These are phyloP conservation scores for Lasiodiplodia citricola DNA, from an alignment of 2,329 filamentous ascomycete genomes.

Conservation along the genomic window DNA sequence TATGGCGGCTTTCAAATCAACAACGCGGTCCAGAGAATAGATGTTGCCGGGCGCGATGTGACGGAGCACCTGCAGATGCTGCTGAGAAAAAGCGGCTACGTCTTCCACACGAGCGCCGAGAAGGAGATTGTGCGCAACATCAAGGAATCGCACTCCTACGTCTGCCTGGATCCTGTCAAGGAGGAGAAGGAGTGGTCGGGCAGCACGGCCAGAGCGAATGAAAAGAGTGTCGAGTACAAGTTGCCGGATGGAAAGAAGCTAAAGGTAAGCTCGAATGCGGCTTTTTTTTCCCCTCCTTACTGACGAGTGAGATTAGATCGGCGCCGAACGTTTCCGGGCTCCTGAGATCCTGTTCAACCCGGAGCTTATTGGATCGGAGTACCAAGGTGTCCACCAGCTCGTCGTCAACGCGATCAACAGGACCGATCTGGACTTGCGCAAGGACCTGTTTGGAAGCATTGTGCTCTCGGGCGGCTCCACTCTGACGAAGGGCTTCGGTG, in stretches of 20 bases:
- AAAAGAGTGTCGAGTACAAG: conserved; percentile 83
- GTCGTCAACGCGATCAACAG: conserved; percentile 95
- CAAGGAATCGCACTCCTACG: conserved; percentile 93
- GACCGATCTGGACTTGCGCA: conserved; percentile 94
- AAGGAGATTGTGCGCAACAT: conserved; percentile 98
- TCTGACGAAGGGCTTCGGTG: conserved; percentile 94
- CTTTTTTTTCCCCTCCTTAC: background rate
- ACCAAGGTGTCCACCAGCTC: conserved; percentile 96
- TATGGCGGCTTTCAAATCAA: conserved; percentile 98
- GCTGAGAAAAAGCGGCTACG: conserved; percentile 87
- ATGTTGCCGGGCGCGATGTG: conserved; percentile 93
- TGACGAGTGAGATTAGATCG: conserved; percentile 64
- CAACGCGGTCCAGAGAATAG: conserved; percentile 92
- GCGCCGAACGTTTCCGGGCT: conserved; percentile 91
- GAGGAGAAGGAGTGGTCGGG: conserved; percentile 95
- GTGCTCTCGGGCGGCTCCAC: conserved; percentile 96
- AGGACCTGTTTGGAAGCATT: conserved; percentile 93
- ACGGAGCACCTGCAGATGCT: conserved; percentile 93
- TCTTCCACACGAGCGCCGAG: conserved; percentile 97
- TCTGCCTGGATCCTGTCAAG: conserved; percentile 85
- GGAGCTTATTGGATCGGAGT: conserved; percentile 95
- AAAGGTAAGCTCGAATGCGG: conserved; percentile 63
- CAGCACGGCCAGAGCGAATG: conserved; percentile 72
- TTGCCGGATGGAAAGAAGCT: conserved; percentile 93
- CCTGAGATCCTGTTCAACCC: conserved; percentile 98